phyloP scores from a whole-genome alignment of 306 rosid genomes.

The Malus sieversii region DNA sequence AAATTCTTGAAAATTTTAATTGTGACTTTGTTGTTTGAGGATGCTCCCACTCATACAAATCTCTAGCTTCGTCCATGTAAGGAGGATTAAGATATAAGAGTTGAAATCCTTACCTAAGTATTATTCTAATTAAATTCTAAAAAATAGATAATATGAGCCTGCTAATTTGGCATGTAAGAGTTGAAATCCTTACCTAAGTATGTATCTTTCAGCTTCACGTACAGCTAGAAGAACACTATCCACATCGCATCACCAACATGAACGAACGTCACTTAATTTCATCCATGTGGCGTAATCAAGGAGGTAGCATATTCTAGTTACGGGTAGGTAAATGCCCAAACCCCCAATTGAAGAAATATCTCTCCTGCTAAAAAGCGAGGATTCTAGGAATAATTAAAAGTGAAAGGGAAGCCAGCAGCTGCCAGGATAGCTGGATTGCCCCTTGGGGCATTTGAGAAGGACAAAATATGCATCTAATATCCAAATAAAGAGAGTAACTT shows the following conservation, averaged over 20 bases:
- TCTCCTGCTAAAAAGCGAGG: not conserved
- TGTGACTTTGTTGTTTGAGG: no score
- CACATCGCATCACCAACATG: not conserved
- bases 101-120: not conserved
- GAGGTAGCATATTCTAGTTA: no score
- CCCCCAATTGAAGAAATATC: not conserved
- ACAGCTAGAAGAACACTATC: not conserved
- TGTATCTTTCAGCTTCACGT: not conserved
- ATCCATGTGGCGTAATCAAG: not conserved
- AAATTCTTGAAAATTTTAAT: no score
- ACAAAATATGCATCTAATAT: no score
- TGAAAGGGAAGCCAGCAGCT: not conserved
- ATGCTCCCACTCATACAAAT: no score
- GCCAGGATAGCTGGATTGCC: not conserved
- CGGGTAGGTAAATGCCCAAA: no score
- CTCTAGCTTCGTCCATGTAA: no score
- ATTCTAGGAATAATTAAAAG: no score
- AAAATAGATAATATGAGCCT: no score
- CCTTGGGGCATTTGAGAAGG: not conserved
- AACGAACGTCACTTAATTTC: not conserved
- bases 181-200: no score
- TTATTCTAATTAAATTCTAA: no score
- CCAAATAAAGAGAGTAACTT: not conserved
- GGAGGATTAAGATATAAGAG: not conserved
- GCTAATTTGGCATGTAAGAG: no score